Evolutionary conservation across 768 basidiomycete species (phyloP).

Genomic region (Russula foetens): DNA sequence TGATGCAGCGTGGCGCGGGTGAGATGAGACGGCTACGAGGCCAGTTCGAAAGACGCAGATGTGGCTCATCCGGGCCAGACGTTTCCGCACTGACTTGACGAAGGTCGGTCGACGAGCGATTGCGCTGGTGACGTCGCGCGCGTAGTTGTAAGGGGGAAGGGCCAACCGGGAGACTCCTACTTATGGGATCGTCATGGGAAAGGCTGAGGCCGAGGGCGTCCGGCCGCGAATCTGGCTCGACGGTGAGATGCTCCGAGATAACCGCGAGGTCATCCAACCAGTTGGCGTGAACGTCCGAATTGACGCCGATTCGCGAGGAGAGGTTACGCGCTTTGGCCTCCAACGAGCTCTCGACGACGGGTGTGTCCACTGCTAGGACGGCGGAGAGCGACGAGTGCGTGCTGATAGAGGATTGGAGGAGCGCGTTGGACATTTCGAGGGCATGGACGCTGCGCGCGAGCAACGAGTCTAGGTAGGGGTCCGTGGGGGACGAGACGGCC

Average conservation of each 20-base stretch:
- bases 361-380: slow-evolving; percentile 39
- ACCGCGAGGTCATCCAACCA: slow-evolving; percentile 67
- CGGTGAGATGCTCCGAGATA: slow-evolving; percentile 24
- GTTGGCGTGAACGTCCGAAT: slow-evolving; percentile 36
- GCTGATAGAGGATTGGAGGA: slow-evolving; percentile 68
- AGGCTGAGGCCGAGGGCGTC: slow-evolving; percentile 4
- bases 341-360: slow-evolving; percentile 36
- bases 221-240: neutral
- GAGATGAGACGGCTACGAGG: slow-evolving; percentile 49
- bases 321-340: slow-evolving; percentile 45
- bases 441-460: slow-evolving; percentile 79
- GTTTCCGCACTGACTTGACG: neutral
- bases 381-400: slow-evolving; percentile 51
- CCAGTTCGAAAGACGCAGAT: slow-evolving; percentile 45
- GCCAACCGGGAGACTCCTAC: slow-evolving; percentile 26
- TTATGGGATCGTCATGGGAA: slow-evolving; percentile 17
- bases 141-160: slow-evolving; percentile 13
- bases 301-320: slow-evolving; percentile 42
- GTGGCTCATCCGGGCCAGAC: slow-evolving; percentile 25
- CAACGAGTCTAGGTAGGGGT: slow-evolving; percentile 66
- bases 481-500: slow-evolving; percentile 26
- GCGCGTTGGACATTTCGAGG: slow-evolving; percentile 75
- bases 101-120: slow-evolving; percentile 14
- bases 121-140: neutral
- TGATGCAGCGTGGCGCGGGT: slow-evolving; percentile 66